phyloP scores from a whole-genome alignment of 306 rosid species.

The Prunus campanulata region DNA sequence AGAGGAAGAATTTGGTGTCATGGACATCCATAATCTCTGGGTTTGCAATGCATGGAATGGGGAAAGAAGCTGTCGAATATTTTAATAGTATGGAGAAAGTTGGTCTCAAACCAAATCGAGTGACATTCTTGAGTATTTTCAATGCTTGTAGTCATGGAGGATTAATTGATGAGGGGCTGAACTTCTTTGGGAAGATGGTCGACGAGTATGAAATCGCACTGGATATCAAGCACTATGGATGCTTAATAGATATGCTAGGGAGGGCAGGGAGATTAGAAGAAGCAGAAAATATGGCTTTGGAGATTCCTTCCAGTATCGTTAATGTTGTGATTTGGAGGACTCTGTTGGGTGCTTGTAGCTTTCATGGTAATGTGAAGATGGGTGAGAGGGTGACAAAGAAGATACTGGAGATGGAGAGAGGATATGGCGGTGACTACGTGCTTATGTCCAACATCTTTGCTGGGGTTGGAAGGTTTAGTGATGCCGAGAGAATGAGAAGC shows the following conservation, averaged over 20 bases:
- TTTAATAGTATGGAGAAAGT: conserved; percentile 55
- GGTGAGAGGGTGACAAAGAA: conserved; percentile 63
- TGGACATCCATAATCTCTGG: conserved; percentile 69
- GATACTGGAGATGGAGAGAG: conserved; percentile 52
- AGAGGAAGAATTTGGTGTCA: conserved; percentile 57
- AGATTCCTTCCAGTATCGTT: conserved; percentile 50
- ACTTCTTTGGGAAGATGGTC: conserved; percentile 59
- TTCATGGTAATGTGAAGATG: conserved; percentile 57
- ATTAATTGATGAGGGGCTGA: conserved; percentile 66
- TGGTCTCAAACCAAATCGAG: conserved; percentile 54
- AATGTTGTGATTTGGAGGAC: conserved; percentile 74
- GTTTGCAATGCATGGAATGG: conserved; percentile 68
- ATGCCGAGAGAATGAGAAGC: conserved; percentile 65
- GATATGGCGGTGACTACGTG: conserved; percentile 76
- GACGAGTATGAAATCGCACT: conserved; percentile 39
- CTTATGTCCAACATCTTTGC: conserved; percentile 76
- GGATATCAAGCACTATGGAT: conserved; percentile 66
- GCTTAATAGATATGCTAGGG: conserved; percentile 69
- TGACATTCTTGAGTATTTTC: conserved; percentile 53
- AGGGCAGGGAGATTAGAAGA: conserved; percentile 71
- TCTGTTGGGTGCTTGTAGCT: conserved; percentile 67
- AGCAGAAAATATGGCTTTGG: conserved; percentile 61
- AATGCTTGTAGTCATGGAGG: conserved; percentile 79
- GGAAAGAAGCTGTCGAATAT: conserved; percentile 49
- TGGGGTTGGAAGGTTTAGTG: conserved; percentile 61